Evolutionary conservation across 495 filamentous ascomycete species (phyloP).

Genomic region (Peziza echinospora): DNA sequence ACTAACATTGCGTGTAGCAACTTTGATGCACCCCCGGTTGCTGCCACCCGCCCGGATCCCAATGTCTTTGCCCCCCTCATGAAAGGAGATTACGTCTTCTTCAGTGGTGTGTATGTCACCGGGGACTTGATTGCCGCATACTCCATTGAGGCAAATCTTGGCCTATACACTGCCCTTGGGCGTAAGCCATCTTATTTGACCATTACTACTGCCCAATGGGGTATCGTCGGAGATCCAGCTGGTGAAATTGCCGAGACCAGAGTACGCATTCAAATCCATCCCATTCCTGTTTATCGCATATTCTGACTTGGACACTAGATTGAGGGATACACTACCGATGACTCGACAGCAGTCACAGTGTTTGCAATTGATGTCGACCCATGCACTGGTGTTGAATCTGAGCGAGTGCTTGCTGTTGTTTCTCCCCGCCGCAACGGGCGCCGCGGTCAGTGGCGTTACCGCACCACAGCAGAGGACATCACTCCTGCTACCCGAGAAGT

Average conservation of each 20-base stretch:
- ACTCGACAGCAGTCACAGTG: conserved; percentile 4
- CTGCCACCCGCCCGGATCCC: conserved; percentile 1
- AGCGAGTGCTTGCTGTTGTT: conserved; percentile 5
- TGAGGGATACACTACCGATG: conserved; percentile 8
- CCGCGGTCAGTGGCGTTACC: conserved; percentile 8
- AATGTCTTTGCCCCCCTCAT: conserved; percentile 5
- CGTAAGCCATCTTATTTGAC: conserved; percentile 3
- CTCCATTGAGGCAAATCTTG: conserved; percentile 3
- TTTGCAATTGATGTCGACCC: conserved; percentile 9
- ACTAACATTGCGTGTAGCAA: background rate
- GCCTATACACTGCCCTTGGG: conserved; percentile 3
- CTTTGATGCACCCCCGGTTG: conserved; percentile 1
- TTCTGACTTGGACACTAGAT: conserved; percentile 6
- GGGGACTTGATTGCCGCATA: conserved; percentile 1
- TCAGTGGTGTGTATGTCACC: conserved; percentile 2
- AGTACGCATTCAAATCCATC: no score
- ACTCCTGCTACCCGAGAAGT: conserved; percentile 5
- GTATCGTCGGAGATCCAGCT: conserved; percentile 2
- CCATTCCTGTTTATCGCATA: background rate
- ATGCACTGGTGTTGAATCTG: conserved; percentile 5
- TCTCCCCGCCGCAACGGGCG: conserved; percentile 3
- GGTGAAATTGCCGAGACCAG: conserved; percentile 7
- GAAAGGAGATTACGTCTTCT: conserved; percentile 3
- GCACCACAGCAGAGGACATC: conserved; percentile 2
- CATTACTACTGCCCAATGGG: conserved; percentile 5